Base-by-base conservation (phyloP, 2,329 filamentous ascomycete species). In the Berkeleyomyces basicola region DNA sequence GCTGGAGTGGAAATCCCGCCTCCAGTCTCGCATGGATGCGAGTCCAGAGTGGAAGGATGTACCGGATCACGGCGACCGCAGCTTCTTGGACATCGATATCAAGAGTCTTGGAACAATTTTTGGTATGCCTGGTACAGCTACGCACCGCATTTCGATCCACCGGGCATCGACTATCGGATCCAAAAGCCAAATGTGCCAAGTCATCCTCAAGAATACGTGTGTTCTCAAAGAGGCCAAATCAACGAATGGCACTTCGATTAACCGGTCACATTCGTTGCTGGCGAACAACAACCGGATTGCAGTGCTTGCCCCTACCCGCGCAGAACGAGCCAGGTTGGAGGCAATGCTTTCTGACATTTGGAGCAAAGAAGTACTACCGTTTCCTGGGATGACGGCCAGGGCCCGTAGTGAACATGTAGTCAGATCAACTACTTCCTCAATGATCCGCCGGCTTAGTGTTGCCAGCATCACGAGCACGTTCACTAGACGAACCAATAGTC, bases 381-480 rank as follows among this genome's bases (percentile, higher is more conserved):
- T 87, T 70, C 90, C 91, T 14, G 90, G 90, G 1, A 91, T 96
- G 82, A 81, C 81, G 40, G 77, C 72, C 73, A 72, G 84, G 74
- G 72, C 82, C 71, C 72, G 83, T 75, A 74, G 87, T 68, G 82
- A 95, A 68, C 83, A 87, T 69, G 76, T 89, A 3, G 85, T 93
- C 57, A 80, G 87, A 59, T 82, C 82, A 47, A 90, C 87, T n/a
- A 88, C 90, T 10, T 90, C 88, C 43, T 88, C 88, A 0, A 82
- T 96, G 70, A 95, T 96, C 76, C 82, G 90, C 61, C 95, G 91
- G 71, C 79, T 96, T 66, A 95, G 88, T 72, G 85, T 89, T 69
- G 85, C 86, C 58, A 90, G 85, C 71, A 86, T 93, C 66, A 81
- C 87, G 11, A 86, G 82, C 67, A 86, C 86, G 58, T 91, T 95